Evolutionary conservation across 2,329 filamentous ascomycete genomes (phyloP).

Genomic region (Aureobasidium sp.): DNA sequence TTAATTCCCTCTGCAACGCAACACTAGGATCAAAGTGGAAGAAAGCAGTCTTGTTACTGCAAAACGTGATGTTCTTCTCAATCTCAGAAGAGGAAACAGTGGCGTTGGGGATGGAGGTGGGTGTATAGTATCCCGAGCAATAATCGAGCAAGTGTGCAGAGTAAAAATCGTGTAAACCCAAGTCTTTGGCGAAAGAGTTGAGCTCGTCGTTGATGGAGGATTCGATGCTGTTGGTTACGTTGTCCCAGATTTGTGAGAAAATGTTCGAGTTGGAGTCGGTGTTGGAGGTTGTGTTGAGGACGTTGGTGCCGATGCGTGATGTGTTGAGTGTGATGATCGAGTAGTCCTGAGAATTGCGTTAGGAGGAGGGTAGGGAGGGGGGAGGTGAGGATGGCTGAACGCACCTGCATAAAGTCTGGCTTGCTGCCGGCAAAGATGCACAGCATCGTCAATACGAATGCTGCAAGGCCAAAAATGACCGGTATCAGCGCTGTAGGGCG

Average conservation of each 20-base stretch:
- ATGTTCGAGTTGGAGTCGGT: slow-evolving; percentile 22
- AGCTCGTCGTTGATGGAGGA: slow-evolving; percentile 36
- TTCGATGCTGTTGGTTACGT: slow-evolving; percentile 29
- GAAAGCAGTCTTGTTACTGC: slow-evolving; percentile 47
- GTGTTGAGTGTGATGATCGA: slow-evolving; percentile 41
- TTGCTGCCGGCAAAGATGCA: slow-evolving; percentile 56
- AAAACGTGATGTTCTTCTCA: slow-evolving; percentile 46
- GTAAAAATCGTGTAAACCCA: slow-evolving; percentile 56
- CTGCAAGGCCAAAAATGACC: slow-evolving; percentile 43
- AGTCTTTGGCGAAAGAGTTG: slow-evolving; percentile 37
- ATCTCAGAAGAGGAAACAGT: slow-evolving; percentile 35
- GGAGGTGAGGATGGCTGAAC: neutral
- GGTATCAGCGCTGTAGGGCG: slow-evolving; percentile 45
- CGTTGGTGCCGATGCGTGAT: slow-evolving; percentile 43
- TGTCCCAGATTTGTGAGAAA: slow-evolving; percentile 28
- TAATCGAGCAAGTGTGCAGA: slow-evolving; percentile 54
- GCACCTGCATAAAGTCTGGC: slow-evolving; percentile 45
- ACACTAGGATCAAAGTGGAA: slow-evolving; percentile 52
- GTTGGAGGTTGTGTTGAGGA: slow-evolving; percentile 26
- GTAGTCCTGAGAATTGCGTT: slow-evolving; percentile 30
- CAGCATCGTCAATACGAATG: slow-evolving; percentile 52
- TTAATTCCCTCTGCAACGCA: slow-evolving; percentile 44
- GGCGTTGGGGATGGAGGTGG: slow-evolving; percentile 36
- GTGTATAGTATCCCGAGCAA: slow-evolving; percentile 47
- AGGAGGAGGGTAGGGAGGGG: neutral